These are phyloP conservation scores for Trichoderma koningii DNA, from an alignment of 2,329 filamentous ascomycete genomes.

Conservation along the genomic window DNA sequence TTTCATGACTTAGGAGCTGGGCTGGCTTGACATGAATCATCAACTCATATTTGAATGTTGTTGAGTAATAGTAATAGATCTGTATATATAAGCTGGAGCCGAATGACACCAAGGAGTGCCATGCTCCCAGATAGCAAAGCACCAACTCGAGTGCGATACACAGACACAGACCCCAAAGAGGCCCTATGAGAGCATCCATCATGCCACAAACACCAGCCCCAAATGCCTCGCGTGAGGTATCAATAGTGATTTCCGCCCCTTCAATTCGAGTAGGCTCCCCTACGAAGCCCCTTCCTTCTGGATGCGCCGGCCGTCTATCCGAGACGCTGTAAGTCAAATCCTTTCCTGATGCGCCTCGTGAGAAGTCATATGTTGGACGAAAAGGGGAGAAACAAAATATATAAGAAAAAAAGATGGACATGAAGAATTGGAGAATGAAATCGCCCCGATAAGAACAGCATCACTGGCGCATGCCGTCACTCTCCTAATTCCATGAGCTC, in stretches of 20 bases:
- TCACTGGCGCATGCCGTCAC: conserved; percentile 31
- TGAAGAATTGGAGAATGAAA: neutral
- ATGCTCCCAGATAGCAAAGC: too few relatives aligned
- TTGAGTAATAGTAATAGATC: too few relatives aligned
- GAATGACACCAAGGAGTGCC: too few relatives aligned
- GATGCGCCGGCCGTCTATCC: conserved; percentile 11
- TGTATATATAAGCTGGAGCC: too few relatives aligned
- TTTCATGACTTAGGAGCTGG: too few relatives aligned
- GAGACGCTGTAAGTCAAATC: neutral
- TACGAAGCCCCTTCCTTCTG: neutral
- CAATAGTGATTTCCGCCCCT: neutral
- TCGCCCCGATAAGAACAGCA: conserved; percentile 32
- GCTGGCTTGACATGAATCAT: too few relatives aligned
- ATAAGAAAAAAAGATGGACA: conserved; percentile 17
- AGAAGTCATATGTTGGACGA: neutral
- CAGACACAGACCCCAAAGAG: neutral
- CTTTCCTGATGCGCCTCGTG: conserved; percentile 11
- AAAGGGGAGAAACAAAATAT: conserved; percentile 3
- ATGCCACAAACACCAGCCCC: conserved; percentile 9
- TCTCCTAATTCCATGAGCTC: conserved; percentile 55
- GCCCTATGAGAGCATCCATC: neutral
- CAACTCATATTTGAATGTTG: too few relatives aligned
- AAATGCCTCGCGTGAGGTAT: conserved; percentile 15
- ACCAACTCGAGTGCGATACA: neutral
- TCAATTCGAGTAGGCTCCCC: neutral